Evolutionary conservation across 139 green algal genomes (phyloP).

Genomic region (Edaphochlamys debaryana): DNA sequence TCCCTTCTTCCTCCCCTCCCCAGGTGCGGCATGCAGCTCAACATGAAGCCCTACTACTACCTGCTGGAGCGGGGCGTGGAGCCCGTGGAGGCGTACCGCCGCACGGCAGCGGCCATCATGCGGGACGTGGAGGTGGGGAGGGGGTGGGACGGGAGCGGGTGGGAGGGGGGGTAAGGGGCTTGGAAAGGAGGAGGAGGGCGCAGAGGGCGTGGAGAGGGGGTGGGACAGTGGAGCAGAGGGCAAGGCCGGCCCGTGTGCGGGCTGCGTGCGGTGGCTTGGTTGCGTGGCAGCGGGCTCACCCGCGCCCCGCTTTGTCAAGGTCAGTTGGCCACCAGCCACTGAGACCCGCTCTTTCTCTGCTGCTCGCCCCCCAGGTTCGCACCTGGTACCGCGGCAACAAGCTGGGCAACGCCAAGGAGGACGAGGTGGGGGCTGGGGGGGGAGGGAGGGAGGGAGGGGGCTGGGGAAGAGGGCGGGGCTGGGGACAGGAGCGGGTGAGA

Average conservation of each 20-base stretch:
- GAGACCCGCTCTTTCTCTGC: too few species aligned
- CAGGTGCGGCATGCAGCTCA: conserved; percentile 78
- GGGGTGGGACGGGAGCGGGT: too few species aligned
- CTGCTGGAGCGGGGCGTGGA: conserved; percentile 69
- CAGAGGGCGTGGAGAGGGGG: too few species aligned
- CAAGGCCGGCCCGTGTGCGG: too few species aligned
- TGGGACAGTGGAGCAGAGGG: too few species aligned
- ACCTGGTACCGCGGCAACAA: conserved; percentile 60
- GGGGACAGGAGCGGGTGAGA: not conserved
- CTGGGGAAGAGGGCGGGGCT: not conserved
- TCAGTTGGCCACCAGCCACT: too few species aligned
- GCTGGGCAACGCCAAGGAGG: conserved; percentile 43
- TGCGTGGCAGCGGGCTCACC: too few species aligned
- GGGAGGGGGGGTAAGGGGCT: too few species aligned
- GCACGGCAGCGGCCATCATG: conserved; percentile 64
- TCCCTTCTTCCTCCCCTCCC: not conserved
- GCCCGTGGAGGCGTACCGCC: conserved; percentile 62
- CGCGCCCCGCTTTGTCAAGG: too few species aligned
- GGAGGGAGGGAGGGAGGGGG: not conserved
- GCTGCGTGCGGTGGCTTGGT: too few species aligned
- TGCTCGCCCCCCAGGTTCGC: too few species aligned
- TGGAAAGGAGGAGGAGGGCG: too few species aligned
- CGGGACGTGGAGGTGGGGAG: conserved; percentile 67
- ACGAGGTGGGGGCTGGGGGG: not conserved
- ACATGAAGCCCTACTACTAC: conserved; percentile 80